Base-by-base conservation (phyloP, 1,139 yeast genomes). In the Geotrichum reessii region DNA sequence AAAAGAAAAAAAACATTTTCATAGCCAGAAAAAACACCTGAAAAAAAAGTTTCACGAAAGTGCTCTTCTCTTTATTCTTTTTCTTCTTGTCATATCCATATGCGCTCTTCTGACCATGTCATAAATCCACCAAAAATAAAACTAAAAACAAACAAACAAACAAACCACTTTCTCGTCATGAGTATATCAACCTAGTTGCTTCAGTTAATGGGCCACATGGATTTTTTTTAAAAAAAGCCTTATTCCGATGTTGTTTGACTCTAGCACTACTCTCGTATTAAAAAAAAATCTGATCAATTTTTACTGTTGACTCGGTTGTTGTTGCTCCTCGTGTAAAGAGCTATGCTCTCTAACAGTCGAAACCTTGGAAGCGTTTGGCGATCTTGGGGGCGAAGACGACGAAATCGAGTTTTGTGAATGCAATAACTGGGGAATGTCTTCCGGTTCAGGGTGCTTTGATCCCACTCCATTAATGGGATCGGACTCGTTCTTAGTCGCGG, bases 371-470 rank as follows among this genome's bases (percentile, higher is more conserved):
- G 4, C 52, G 40, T 44, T 50, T 3, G 55, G 55, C 9, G 55
- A 47, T 21, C 54, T n/a, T 6, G 58, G 58, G 11, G 58, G 58
- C 17, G 37, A 25, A 24, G 42, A 49, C n/a, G 40, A 31, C 12
- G 40, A 31, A 31, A 31, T 31, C n/a, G 40, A 31, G n/a, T 9
- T 31, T 44, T 54, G 57, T 24, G 9, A 48, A 25, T 27, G 54
- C 22, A 28, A n/a, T 12, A 50, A 63, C 53, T 73, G 76, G 1
- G 79, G 78, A 51, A 76, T 76, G 47, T 68, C 66, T 54, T 74
- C 77, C 1, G 79, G 78, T 28, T 71, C 70, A 14, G 80, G 80
- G 63, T 75, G 78, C 59, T 73, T 72, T 33, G 74, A 67, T 9
- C 79, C 80, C 28, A 75, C 70, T 40, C 71, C 65, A n/a, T 68